phyloP scores from a whole-genome alignment of 2,329 filamentous ascomycete genomes.

The Rugonectria rugulosa region DNA sequence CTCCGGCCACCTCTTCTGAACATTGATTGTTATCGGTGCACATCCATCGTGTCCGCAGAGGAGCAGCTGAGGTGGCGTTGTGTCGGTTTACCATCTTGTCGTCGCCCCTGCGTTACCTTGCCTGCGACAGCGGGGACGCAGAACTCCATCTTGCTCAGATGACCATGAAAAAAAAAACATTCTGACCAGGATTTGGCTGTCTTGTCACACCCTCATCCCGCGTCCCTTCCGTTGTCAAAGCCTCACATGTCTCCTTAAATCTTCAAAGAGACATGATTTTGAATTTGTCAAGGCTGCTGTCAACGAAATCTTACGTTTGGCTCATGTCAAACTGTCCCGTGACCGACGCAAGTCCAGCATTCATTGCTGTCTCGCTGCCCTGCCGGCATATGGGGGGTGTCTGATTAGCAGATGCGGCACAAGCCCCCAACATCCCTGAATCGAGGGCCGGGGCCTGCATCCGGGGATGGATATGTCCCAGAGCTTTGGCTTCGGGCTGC shows the following conservation, averaged over 20 bases:
- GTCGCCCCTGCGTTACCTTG: slow-evolving; percentile 22
- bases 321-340: no score
- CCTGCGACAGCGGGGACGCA: slow-evolving; percentile 26
- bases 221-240: slow-evolving; percentile 3
- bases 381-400: slow-evolving; percentile 26
- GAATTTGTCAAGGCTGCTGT: not conserved
- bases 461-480: slow-evolving; percentile 28
- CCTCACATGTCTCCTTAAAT: not conserved
- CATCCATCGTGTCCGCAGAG: slow-evolving; percentile 25
- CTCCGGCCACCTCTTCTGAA: slow-evolving; percentile 15
- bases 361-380: not conserved
- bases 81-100: slow-evolving; percentile 22
- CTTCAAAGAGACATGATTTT: not conserved
- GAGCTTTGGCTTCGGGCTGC: slow-evolving; percentile 36
- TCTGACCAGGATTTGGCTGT: slow-evolving; percentile 20
- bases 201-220: slow-evolving; percentile 19
- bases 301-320: not conserved
- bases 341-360: not conserved
- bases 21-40: slow-evolving; percentile 17
- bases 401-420: slow-evolving; percentile 25
- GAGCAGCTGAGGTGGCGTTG: slow-evolving; percentile 34
- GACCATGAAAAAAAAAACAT: slow-evolving; percentile 33
- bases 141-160: slow-evolving; percentile 35
- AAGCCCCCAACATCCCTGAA: slow-evolving; percentile 13
- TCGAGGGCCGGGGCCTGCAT: slow-evolving; percentile 27